Percentiles rank a stretch among this genome's conserved stretches.
Evolutionary conservation across 345 rosid species (phyloP).

Genomic region (Trapa bicornis): DNA sequence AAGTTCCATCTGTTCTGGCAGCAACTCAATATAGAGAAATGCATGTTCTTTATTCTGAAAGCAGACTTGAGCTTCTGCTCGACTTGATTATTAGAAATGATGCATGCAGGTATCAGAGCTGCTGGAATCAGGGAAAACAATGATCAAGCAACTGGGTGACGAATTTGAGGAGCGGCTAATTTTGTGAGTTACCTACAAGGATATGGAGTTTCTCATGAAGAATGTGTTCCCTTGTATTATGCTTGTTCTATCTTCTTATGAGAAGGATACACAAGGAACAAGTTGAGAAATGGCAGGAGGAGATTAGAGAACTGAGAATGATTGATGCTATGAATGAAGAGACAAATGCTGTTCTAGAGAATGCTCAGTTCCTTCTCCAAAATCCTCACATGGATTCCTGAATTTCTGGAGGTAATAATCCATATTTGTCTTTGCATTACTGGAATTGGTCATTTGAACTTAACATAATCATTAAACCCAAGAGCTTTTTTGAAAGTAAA

Average conservation of each 20-base stretch:
- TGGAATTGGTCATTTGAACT: not conserved
- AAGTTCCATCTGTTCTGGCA: not conserved
- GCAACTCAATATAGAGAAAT: not conserved
- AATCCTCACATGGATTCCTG: slow-evolving; percentile 38
- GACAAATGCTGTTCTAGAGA: slow-evolving; percentile 38
- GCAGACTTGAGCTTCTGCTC: not conserved
- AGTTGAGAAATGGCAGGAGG: slow-evolving; percentile 80
- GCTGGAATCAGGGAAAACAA: slow-evolving; percentile 60
- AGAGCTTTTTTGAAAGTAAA: not conserved
- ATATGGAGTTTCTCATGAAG: not conserved
- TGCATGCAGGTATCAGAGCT: slow-evolving; percentile 56
- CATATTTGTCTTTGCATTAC: not conserved
- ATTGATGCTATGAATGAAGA: slow-evolving; percentile 77
- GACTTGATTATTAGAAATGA: not conserved
- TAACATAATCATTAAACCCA: not conserved
- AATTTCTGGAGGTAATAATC: slow-evolving; percentile 22
- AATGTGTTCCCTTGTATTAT: not conserved
- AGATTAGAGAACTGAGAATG: slow-evolving; percentile 58
- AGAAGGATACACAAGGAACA: slow-evolving; percentile 72
- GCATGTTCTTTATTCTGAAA: not conserved
- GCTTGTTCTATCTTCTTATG: not conserved
- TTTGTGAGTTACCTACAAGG: slow-evolving; percentile 26
- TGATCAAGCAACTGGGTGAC: slow-evolving; percentile 67
- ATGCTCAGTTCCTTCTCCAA: slow-evolving; percentile 54
- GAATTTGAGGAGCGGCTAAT: slow-evolving; percentile 69